Conservation (phyloP, 2,329 filamentous ascomycete genomes). For the Bipolaris zeicola region DNA sequence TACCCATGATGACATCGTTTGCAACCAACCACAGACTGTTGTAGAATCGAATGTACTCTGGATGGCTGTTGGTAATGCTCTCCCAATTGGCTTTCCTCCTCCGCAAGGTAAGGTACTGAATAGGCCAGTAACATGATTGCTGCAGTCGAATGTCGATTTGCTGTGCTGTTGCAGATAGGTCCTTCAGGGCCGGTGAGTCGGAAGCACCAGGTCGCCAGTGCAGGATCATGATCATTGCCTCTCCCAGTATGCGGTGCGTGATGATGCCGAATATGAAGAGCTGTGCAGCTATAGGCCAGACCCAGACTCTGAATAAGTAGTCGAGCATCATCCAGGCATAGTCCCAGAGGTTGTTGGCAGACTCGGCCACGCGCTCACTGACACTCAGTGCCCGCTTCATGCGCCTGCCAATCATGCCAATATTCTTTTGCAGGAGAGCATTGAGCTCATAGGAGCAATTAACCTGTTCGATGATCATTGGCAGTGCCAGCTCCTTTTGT, state of each 20-base stretch:
- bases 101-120: slow-evolving; percentile 92
- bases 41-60: slow-evolving; percentile 98
- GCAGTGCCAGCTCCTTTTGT: slow-evolving; percentile 79
- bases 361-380: slow-evolving; percentile 91
- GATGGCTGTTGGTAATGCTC: slow-evolving; percentile 91
- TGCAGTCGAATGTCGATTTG: slow-evolving; percentile 96
- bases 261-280: slow-evolving; percentile 80
- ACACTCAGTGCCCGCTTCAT: slow-evolving; percentile 87
- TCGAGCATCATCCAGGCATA: slow-evolving; percentile 71
- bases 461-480: slow-evolving; percentile 86
- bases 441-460: slow-evolving; percentile 95
- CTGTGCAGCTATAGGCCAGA: slow-evolving; percentile 75
- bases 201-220: slow-evolving; percentile 79
- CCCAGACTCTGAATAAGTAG: slow-evolving; percentile 72
- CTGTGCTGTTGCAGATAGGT: slow-evolving; percentile 94
- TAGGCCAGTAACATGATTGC: slow-evolving; percentile 98
- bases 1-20: slow-evolving; percentile 98
- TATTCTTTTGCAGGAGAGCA: slow-evolving; percentile 84
- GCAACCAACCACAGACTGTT: slow-evolving; percentile 98
- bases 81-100: slow-evolving; percentile 91
- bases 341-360: slow-evolving; percentile 83
- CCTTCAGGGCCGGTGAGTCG: slow-evolving; percentile 84
- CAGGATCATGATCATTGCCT: slow-evolving; percentile 76
- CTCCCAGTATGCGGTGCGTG: slow-evolving; percentile 78
- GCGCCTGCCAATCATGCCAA: slow-evolving; percentile 79